Evolutionary conservation across 2,329 filamentous ascomycete species (phyloP), one percentile per base, ranked within the genome.

Genomic region (Passalora sequoiae): DNA sequence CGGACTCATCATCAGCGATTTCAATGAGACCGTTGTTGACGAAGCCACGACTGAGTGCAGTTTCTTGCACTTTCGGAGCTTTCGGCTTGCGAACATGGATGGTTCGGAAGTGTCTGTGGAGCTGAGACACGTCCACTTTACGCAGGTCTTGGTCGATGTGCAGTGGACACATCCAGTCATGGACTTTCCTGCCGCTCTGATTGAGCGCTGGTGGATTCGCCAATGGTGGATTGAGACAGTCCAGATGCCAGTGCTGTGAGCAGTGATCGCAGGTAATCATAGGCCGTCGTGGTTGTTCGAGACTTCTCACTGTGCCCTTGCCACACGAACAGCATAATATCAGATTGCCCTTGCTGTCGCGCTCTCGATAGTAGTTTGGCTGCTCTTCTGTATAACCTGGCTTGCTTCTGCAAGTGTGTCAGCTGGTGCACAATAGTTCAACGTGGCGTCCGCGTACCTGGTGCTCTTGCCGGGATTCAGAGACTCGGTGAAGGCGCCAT

Each of bases 181-280:
- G 70, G 35, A 83, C 80, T 39, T 83, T 73, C 38, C 72, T 71
- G 53, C 72, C 71, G 38, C 75, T 61, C 52, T 62, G 44, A 50
- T 62, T 64, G 46, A 71, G 68, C 41, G 81, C 76, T 8, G 89
- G 89, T 28, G 88, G 85, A 43, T 85, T 80, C 24, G 89, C 81
- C 60, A 89, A 69, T 24, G 91, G 89, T 20, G 88, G 86, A 60
- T 94, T 83, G 12, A 94, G 71, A 66, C 92, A 98, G 66, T 97
- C 91, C 39, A 95, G 73, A 69, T 98, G 92, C 85, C 89, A 98
- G 60, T 83, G 77, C 24, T 87, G 75, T 9, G 78, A 74, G 66
- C 91, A 98, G 58, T 77, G 79, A 65, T 89, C 89, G 70, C 91
- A 98, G 33, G 84, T 81, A 54, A 96, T 84, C 57, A 97, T 89